Base-by-base conservation (phyloP, 2,329 filamentous ascomycete genomes). In the Hypoxylon sp. region DNA sequence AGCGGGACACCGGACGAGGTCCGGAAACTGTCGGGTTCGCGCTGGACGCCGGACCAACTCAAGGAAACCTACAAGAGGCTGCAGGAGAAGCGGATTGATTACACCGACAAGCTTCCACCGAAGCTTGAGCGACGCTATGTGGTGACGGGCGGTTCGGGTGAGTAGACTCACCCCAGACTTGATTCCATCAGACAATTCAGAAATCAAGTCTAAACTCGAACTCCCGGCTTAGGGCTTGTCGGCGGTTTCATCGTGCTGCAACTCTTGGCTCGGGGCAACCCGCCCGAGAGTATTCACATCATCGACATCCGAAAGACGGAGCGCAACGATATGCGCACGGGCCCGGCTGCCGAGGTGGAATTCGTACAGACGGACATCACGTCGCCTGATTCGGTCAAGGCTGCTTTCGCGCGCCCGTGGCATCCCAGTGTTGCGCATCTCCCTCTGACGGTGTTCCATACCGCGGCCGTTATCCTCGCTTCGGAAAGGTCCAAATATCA, bases 361-460 rank as follows among this genome's bases (percentile, higher is more conserved):
- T 86, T 84, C 64, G 77, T 81, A 46, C 78, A 83, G 69, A 82
- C 85, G 22, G 84, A 89, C 73, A 85, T 89, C 71, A 82, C 84
- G 2, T 84, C 85, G 17, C 74, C 77, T 20, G 68, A 77, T 2
- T 82, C 81, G 1, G 83, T 85, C 0, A 66, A 77, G 6, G 79
- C 77, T 0, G 85, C 85, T 14, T 88, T 89, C 62, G 74, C 78
- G 5, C 77, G 78, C 22, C 79, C 82, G 4, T 89, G 87, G 87
- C 78, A 81, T 2, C 54, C 75, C 2, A 74, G 76, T 1, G 79
- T 82, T 4, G 78, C 82, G 4, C 51, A 76, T 3, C 79, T 84
- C 2, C 86, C 86, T 1, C 77, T 89, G 25, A 88, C 86, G 0
- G 86, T 89, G 13, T 88, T 86, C 72, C 87, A 89, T 77, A 88